These are phyloP conservation scores for Arthrobotrys entomopaga DNA, from an alignment of 2,329 filamentous ascomycete species.

Conservation along the genomic window DNA sequence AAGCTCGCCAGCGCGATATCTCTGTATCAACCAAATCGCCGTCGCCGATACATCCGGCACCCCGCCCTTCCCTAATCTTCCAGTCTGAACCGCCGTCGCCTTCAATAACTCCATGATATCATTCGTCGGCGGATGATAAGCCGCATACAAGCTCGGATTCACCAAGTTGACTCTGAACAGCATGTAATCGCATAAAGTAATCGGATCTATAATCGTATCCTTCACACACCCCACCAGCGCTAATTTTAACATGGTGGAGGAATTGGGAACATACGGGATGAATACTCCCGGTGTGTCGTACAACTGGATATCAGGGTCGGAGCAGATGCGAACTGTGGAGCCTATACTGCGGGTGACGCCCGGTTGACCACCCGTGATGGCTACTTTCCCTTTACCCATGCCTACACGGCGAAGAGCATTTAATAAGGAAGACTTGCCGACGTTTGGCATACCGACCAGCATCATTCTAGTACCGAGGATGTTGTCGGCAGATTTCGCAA, in stretches of 20 bases:
- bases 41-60: constrained; percentile 75
- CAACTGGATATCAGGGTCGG: constrained; percentile 74
- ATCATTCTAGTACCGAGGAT: constrained; percentile 86
- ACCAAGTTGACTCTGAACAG: constrained; percentile 82
- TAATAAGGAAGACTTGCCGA: constrained; percentile 93
- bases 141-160: constrained; percentile 71
- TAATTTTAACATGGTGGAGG: constrained; percentile 93
- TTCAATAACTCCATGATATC: constrained; percentile 79
- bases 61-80: constrained; percentile 79
- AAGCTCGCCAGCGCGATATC: constrained; percentile 80
- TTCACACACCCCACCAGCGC: constrained; percentile 90
- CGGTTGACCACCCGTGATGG: constrained; percentile 84
- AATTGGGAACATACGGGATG: constrained; percentile 85
- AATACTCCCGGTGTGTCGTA: constrained; percentile 96
- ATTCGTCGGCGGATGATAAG: constrained; percentile 79
- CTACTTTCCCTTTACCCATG: constrained; percentile 75
- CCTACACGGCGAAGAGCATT: constrained; percentile 81
- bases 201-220: constrained; percentile 80
- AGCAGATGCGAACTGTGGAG: constrained; percentile 82
- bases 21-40: constrained; percentile 81
- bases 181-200: constrained; percentile 87
- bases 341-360: constrained; percentile 88
- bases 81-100: constrained; percentile 76
- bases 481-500: constrained; percentile 63
- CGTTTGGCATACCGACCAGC: constrained; percentile 97